Evolutionary conservation across 2,329 filamentous ascomycete species (phyloP).

Genomic region (Trichoderma asperellum): DNA sequence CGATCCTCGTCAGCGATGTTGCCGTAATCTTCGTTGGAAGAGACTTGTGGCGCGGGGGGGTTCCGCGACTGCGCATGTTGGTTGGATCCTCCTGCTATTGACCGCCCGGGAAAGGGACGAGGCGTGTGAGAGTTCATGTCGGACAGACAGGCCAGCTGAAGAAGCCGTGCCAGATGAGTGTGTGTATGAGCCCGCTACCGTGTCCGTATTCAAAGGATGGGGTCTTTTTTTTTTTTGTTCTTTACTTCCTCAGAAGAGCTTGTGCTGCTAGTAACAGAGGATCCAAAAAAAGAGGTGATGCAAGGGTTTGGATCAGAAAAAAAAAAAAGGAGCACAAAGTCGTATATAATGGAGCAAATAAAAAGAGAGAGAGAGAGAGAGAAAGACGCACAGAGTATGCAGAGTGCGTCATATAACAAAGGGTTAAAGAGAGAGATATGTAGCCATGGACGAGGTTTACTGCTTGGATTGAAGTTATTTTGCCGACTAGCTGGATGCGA

Average conservation of each 20-base stretch:
- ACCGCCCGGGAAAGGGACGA: conserved; percentile 43
- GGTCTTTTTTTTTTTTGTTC: conserved; percentile 6
- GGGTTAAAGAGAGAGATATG: conserved; percentile 5
- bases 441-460: conserved; percentile 12
- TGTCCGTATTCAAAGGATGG: conserved; percentile 24
- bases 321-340: neutral
- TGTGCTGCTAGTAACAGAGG: conserved; percentile 5
- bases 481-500: conserved; percentile 20
- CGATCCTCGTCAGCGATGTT: conserved; percentile 81
- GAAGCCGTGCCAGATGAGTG: neutral
- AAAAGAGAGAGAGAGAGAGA: neutral
- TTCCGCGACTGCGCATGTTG: conserved; percentile 42
- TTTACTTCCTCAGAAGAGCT: neutral
- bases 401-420: neutral
- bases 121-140: conserved; percentile 46
- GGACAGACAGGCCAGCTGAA: neutral
- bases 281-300: neutral
- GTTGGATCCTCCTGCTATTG: conserved; percentile 39
- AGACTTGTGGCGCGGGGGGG: conserved; percentile 42
- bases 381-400: neutral
- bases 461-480: conserved; percentile 12
- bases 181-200: conserved; percentile 1
- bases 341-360: conserved; percentile 7
- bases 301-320: neutral
- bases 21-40: conserved; percentile 46